A percentile compares a stretch with the other conserved stretches of the same genome.
Evolutionary conservation across 2,329 filamentous ascomycete genomes (phyloP).

Genomic region (Ophiostoma novo-ulmi): DNA sequence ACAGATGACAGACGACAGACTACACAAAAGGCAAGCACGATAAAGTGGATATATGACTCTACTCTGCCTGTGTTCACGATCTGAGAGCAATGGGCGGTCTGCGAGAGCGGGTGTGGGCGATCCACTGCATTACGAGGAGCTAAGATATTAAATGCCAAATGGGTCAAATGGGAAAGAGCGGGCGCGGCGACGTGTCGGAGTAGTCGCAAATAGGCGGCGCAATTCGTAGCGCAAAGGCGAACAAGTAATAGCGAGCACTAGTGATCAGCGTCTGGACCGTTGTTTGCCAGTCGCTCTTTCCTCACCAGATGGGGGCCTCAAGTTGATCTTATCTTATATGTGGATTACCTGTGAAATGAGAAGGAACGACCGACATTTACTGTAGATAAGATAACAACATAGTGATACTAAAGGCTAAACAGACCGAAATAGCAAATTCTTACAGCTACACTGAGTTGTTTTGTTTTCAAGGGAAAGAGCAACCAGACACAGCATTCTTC

Average conservation of each 20-base stretch:
- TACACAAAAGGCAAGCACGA: background rate
- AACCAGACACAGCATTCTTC: background rate
- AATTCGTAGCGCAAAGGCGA: background rate
- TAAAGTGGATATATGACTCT: background rate
- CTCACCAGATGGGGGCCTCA: background rate
- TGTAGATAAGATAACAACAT: background rate
- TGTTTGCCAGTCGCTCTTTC: slow-evolving; percentile 12
- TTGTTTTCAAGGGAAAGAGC: background rate
- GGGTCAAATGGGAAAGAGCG: background rate
- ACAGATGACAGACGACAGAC: background rate
- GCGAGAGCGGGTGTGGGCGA: slow-evolving; percentile 15
- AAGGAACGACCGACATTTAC: background rate
- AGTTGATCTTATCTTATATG: background rate
- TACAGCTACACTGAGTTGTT: background rate
- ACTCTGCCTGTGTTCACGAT: slow-evolving; percentile 13
- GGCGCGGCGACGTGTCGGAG: background rate
- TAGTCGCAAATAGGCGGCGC: slow-evolving; percentile 3
- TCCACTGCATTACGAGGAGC: slow-evolving; percentile 10
- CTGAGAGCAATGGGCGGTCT: slow-evolving; percentile 22
- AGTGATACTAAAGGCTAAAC: background rate
- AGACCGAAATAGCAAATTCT: background rate
- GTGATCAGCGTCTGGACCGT: background rate
- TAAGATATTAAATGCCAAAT: background rate
- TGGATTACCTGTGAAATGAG: background rate
- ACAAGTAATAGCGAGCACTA: background rate